Evolutionary conservation across 2,329 filamentous ascomycete species (phyloP), one percentile per base, ranked within the genome.

Genomic region (Claviceps sp.): DNA sequence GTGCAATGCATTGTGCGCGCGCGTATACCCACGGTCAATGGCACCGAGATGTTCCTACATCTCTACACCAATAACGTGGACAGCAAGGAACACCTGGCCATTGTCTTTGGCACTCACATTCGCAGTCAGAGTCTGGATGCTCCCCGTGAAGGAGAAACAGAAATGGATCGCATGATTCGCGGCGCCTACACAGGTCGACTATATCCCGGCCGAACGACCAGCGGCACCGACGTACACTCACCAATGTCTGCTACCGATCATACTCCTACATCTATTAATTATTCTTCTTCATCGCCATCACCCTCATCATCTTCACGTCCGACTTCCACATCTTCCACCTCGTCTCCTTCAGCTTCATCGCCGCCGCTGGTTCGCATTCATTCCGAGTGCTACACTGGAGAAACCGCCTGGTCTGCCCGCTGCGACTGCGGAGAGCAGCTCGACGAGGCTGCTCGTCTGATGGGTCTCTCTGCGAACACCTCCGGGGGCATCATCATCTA

Each of bases 341-440:
- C 36, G 22, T 29, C 48, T 14, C 39, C 49, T 39, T 22, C 37
- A 42, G 29, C 49, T n/a, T 38, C 52, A 7, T 58, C 62, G 43
- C 53, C 55, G 49, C 88, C 93, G 0, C 73, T 98, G 40, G 91
- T 98, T 46, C 80, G 93, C 52, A 98, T 98, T 63, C 93, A 98
- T 67, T 95, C 88, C 3, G 93, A 98, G 68, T 98, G 93, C 71
- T 98, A 98, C 68, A 98, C 93, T 0, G 93, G 93, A 53, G 93
- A 98, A 73, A 98, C 93, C 1, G 93, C 94, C 1, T 97, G 93
- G 93, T 96, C 90, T 7, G 91, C 93, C 38, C 83, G 93, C 29
- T 98, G 93, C 71, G 93, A 98, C 70, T 98, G 93, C 66, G 93
- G 93, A 52, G 93, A 98, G 70, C 93, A 98, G 66, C 77, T 98